Conservation (phyloP, 2,329 filamentous ascomycete genomes). For the Neofusicoccum laricinum region DNA sequence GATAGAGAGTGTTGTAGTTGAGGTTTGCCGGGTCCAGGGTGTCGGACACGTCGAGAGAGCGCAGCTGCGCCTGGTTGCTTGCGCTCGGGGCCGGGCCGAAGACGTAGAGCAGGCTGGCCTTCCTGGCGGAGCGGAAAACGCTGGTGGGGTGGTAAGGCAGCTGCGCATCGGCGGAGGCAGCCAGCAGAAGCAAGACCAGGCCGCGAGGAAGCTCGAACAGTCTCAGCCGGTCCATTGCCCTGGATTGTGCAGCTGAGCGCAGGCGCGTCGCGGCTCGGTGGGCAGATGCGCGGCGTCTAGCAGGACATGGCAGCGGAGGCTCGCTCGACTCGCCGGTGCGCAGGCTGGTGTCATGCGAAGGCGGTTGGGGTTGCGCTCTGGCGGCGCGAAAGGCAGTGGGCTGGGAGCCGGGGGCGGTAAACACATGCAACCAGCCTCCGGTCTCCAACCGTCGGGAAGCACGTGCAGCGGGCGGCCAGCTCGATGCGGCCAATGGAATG, state of each 20-base stretch:
- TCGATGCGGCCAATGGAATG: conserved; percentile 8
- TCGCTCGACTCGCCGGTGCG: neutral
- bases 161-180: conserved; percentile 28
- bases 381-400: conserved; percentile 1
- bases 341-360: conserved; percentile 7
- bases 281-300: neutral
- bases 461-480: neutral
- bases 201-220: conserved; percentile 4
- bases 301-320: conserved; percentile 12
- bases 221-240: conserved; percentile 4
- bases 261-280: neutral
- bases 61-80: conserved; percentile 51
- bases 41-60: conserved; percentile 64
- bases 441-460: neutral
- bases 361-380: too few species aligned
- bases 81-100: conserved; percentile 56
- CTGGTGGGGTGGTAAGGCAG: conserved; percentile 78
- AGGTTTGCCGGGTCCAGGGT: conserved; percentile 49
- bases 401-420: conserved; percentile 12
- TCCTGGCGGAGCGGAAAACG: conserved; percentile 58
- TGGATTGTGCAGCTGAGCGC: neutral
- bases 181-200: neutral
- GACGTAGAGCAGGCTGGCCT: conserved; percentile 63
- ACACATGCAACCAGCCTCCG: conserved; percentile 11
- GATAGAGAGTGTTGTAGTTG: conserved; percentile 49